Conservation (phyloP, 2,329 filamentous ascomycete genomes). For the Fusarium virguliforme region DNA sequence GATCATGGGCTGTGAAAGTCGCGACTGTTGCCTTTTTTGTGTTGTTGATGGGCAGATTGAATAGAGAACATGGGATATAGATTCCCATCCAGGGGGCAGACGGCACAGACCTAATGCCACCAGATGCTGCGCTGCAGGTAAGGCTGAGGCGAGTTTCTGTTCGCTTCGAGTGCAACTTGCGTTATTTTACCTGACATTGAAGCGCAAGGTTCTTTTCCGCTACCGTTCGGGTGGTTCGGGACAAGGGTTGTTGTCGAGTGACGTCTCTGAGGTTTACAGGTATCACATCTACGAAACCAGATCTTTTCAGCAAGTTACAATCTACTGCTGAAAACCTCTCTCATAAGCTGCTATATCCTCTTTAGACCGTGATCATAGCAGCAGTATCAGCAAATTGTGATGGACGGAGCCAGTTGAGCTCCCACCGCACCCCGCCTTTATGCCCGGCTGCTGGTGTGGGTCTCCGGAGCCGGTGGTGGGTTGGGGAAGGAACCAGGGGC, state of each 20-base stretch:
- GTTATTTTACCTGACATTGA: conserved; percentile 4
- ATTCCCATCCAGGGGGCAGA: conserved; percentile 3
- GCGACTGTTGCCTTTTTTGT: conserved; percentile 29
- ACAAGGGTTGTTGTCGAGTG: neutral
- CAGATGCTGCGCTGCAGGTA: neutral
- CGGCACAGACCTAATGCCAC: conserved; percentile 5
- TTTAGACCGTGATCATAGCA: neutral
- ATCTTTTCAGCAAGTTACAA: neutral
- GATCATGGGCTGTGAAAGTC: conserved; percentile 10
- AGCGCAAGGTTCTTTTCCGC: conserved; percentile 8
- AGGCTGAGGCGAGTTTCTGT: conserved; percentile 1
- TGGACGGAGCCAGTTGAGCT: conserved; percentile 10
- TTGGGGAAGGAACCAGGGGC: conserved; percentile 24
- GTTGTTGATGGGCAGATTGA: conserved; percentile 14
- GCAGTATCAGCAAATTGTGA: neutral
- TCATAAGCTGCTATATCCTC: neutral
- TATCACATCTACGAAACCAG: neutral
- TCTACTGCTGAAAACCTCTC: neutral
- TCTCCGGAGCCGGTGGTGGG: conserved; percentile 21
- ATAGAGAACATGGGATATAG: neutral
- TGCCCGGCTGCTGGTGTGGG: conserved; percentile 20
- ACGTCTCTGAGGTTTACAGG: neutral
- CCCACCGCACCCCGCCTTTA: conserved; percentile 2
- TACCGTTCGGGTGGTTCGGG: conserved; percentile 11
- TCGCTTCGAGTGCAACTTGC: neutral